Percentiles rank a stretch among this genome's conserved stretches.
These are phyloP conservation scores for Colletotrichum abscissum DNA, from an alignment of 2,329 filamentous ascomycete species.

Conservation along the genomic window DNA sequence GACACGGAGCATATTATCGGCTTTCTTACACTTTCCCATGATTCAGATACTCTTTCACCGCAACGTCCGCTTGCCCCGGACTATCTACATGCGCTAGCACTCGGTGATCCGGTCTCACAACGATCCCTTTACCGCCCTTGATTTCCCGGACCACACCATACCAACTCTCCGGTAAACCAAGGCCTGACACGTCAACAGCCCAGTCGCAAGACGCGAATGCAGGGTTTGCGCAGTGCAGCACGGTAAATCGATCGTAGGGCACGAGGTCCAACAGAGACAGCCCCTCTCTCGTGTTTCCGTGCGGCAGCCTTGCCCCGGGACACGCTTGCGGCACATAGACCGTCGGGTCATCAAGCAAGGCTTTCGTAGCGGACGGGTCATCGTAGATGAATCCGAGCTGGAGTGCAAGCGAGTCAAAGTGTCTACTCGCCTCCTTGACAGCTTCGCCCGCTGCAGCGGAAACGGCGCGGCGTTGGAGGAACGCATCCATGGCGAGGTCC, in stretches of 20 bases:
- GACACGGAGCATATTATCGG: neutral
- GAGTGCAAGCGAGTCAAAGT: conserved; percentile 29
- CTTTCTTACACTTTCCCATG: neutral
- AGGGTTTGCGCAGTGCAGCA: conserved; percentile 12
- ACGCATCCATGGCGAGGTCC: conserved; percentile 15
- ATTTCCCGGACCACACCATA: conserved; percentile 10
- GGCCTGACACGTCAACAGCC: conserved; percentile 15
- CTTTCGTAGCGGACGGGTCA: neutral
- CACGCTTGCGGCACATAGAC: conserved; percentile 15
- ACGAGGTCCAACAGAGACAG: conserved; percentile 17
- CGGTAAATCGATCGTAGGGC: conserved; percentile 25
- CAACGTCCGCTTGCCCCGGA: neutral
- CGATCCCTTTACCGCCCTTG: conserved; percentile 15
- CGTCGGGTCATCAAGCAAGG: conserved; percentile 15
- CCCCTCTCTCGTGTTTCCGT: neutral
- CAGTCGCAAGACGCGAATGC: conserved; percentile 22
- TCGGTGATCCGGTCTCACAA: conserved; percentile 27
- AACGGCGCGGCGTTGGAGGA: conserved; percentile 7
- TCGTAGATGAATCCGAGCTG: conserved; percentile 29
- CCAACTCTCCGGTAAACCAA: conserved; percentile 17
- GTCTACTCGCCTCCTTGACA: conserved; percentile 18
- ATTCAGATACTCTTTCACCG: neutral
- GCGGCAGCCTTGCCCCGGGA: conserved; percentile 24
- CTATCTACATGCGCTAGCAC: conserved; percentile 17
- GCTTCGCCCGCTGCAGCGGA: conserved; percentile 5